A percentile compares a stretch with the other conserved stretches of the same genome.
Conservation (phyloP, 78 protist species). For the Dictyostelium discoideum region dicty_2.7 NC_007088.5:3988001-3988500, state of each 20-base stretch:
- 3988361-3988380: background rate
- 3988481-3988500: background rate
- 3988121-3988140: background rate
- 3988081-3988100: background rate
- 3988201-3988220: background rate
- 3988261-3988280: background rate
- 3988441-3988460: background rate
- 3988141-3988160: background rate
- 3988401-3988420: background rate
- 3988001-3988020: background rate
- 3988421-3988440: background rate
- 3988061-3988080: background rate
- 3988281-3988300: too few species aligned
- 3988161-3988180: background rate
- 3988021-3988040: background rate
- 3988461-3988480: conserved; percentile 3
- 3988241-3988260: background rate
- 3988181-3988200: background rate
- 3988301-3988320: too few species aligned
- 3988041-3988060: conserved; percentile 24
- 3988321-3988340: background rate
- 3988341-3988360: too few species aligned
- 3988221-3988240: background rate
- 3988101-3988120: background rate
- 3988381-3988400: background rate